Evolutionary conservation across 768 basidiomycete genomes (phyloP).

Genomic region (Hirschioporus abietinus): DNA sequence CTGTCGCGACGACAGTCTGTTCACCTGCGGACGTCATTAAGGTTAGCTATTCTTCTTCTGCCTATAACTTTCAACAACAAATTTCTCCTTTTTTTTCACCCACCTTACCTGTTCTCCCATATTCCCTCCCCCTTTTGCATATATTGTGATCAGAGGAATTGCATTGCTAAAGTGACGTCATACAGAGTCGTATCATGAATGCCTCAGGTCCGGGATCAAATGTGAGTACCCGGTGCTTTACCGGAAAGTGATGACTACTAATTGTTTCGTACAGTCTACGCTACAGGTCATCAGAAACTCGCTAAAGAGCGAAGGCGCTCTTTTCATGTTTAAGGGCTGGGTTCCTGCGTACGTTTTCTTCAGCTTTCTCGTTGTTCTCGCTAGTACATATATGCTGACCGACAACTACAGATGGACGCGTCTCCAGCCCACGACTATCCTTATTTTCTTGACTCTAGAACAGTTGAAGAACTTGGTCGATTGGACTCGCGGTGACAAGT

Average conservation of each 20-base stretch:
- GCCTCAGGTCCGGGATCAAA: slow-evolving; percentile 77
- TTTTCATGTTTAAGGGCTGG: slow-evolving; percentile 95
- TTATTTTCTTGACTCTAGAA: slow-evolving; percentile 82
- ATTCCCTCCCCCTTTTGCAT: slow-evolving; percentile 1
- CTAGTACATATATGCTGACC: not conserved
- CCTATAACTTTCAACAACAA: not conserved
- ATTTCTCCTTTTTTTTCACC: not conserved
- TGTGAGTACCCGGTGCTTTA: slow-evolving; percentile 34
- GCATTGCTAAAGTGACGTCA: not conserved
- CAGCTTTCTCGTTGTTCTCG: not conserved
- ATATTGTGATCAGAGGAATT: not conserved
- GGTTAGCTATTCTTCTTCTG: slow-evolving; percentile 24
- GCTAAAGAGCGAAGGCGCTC: slow-evolving; percentile 67
- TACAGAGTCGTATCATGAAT: slow-evolving; percentile 81
- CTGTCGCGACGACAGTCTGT: slow-evolving; percentile 85
- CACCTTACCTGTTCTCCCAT: not conserved
- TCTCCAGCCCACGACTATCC: slow-evolving; percentile 81
- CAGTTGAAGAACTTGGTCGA: slow-evolving; percentile 74
- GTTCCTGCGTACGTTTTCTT: slow-evolving; percentile 46
- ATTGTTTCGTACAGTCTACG: slow-evolving; percentile 47
- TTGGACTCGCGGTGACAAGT: slow-evolving; percentile 34
- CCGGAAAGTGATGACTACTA: slow-evolving; percentile 1
- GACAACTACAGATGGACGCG: slow-evolving; percentile 48
- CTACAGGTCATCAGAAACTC: slow-evolving; percentile 63
- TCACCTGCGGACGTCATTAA: slow-evolving; percentile 87